Evolutionary conservation across 2,329 filamentous ascomycete genomes (phyloP).

Genomic region (Lasiodiplodia gonubiensis): DNA sequence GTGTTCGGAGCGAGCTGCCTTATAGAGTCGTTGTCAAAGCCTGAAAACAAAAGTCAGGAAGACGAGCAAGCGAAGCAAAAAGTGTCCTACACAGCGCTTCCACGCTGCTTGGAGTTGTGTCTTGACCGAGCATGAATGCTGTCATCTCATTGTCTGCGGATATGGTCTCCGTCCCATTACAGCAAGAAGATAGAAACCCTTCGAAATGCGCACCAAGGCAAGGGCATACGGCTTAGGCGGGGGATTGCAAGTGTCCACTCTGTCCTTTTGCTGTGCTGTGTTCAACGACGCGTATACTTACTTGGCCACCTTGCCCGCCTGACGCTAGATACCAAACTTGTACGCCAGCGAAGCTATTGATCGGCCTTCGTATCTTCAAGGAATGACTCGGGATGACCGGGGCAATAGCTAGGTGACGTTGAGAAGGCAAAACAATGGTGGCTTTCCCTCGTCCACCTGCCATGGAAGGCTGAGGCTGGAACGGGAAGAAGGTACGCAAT

Average conservation of each 20-base stretch:
- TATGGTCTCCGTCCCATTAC: background rate
- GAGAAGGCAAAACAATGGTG: background rate
- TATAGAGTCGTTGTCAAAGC: too few relatives aligned
- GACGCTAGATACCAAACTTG: background rate
- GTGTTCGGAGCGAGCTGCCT: too few relatives aligned
- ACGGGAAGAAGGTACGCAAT: background rate
- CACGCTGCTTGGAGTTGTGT: background rate
- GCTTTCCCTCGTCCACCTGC: background rate
- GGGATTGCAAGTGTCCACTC: background rate
- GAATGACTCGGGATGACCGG: too few relatives aligned
- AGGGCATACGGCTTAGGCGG: background rate
- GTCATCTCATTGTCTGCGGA: background rate
- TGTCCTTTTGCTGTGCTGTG: background rate
- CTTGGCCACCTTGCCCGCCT: background rate
- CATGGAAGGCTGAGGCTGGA: background rate
- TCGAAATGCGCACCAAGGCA: background rate
- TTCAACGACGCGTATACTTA: background rate
- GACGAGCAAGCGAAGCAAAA: too few relatives aligned
- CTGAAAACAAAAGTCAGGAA: too few relatives aligned
- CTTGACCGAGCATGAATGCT: background rate
- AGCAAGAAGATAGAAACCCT: background rate
- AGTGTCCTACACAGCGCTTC: too few relatives aligned
- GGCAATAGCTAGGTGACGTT: too few relatives aligned
- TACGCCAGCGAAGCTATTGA: background rate
- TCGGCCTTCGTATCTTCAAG: background rate